A percentile compares a stretch with the other conserved stretches of the same genome.
Evolutionary conservation across 768 basidiomycete species (phyloP).

Genomic region (Phylloporus sp.): DNA sequence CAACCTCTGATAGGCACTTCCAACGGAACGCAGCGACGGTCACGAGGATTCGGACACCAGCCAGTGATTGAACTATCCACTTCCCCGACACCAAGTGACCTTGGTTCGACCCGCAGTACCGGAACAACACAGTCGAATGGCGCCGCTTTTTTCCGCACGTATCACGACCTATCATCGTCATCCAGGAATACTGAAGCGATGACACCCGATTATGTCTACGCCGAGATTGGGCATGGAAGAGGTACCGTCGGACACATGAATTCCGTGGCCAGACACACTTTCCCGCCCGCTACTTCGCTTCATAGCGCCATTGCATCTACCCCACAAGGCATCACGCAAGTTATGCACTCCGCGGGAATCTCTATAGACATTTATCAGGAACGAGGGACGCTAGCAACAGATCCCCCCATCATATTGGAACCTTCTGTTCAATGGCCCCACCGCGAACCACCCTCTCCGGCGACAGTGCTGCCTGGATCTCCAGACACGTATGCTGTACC

Average conservation of each 20-base stretch:
- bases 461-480: conserved; percentile 31
- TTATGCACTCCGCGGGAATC: conserved; percentile 34
- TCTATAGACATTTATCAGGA: conserved; percentile 21
- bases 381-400: conserved; percentile 7
- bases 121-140: conserved; percentile 53
- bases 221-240: conserved; percentile 74
- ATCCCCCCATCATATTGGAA: conserved; percentile 11
- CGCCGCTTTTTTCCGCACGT: conserved; percentile 59
- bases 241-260: conserved; percentile 35
- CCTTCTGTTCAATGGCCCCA: conserved; percentile 42
- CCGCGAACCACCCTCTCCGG: conserved; percentile 37
- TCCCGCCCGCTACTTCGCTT: conserved; percentile 21
- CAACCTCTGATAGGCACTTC: conserved; percentile 35
- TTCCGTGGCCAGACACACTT: conserved; percentile 20
- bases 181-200: conserved; percentile 50
- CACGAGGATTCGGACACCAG: conserved; percentile 43
- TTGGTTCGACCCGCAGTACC: conserved; percentile 51
- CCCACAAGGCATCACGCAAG: conserved; percentile 32
- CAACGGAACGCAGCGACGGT: conserved; percentile 37
- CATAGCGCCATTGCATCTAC: conserved; percentile 18
- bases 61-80: conserved; percentile 61
- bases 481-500: conserved; percentile 41
- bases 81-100: conserved; percentile 61
- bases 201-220: conserved; percentile 71
- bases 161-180: conserved; percentile 43